Base-by-base conservation (phyloP, 1,284 basidiomycete species). In the Cryptococcus deneoformans region DNA sequence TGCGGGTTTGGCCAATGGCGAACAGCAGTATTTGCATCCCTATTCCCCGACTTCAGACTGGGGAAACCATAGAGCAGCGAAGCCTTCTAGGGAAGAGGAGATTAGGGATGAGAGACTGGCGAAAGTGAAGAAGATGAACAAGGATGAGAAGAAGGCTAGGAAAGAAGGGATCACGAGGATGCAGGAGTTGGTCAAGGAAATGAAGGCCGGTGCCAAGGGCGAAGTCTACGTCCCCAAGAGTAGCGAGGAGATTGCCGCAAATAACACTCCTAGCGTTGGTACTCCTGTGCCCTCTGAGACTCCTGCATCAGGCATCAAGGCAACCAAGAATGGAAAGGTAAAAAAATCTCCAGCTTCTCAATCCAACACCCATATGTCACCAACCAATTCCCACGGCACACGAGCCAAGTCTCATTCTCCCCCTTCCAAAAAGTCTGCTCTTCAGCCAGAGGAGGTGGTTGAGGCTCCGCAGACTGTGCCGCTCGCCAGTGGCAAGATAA, bases 21-120 rank as follows among this genome's bases (percentile, higher is more conserved):
- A 29, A 12, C 50, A 44, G 50, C 53, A 58, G 8, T 35, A 54
- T 29, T 46, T 64, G 45, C 67, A 72, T 51, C 70, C 67, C 6
- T 72, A 72, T 57, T 68, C 67, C n/a, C 64, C 62, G 38, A 44
- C 54, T n/a, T 51, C 52, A 20, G 70, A 72, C 51, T 61, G 67
- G 38, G 63, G 62, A 54, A 72, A 72, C 57, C 67, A 62, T 5
- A 63, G 70, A 37, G 66, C 64, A 34, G 58, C 54, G 35, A 52
- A 65, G 14, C 70, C 68, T 1, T 72, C 70, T 1, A 67, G 67
- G 1, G 60, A 58, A 29, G 70, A 72, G 56, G 56, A 68, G 36
- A 53, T 58, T 1, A 52, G 65, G 9, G 64, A 63, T 8, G 59
- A 66, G 54, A 63, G 58, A 10, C 57, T 58, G 24, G 65, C 67